Evolutionary conservation across 1,284 basidiomycete genomes (phyloP).

Genomic region (Macrocystidia cucumis): DNA sequence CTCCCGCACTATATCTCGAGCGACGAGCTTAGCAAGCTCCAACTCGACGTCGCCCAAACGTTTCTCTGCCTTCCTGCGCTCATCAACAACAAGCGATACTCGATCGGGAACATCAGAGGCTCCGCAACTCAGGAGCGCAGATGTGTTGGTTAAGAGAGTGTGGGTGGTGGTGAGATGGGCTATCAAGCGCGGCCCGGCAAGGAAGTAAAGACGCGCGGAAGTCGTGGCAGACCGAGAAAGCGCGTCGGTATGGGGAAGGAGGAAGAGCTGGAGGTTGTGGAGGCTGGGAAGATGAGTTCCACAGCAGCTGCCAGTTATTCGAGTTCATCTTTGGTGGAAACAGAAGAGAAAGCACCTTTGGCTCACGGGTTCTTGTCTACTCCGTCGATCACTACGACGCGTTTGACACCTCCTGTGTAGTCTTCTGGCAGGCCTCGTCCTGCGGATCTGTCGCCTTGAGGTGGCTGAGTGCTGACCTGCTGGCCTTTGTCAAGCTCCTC

Average conservation of each 20-base stretch:
- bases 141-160: slow-evolving; percentile 42
- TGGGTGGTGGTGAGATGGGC: slow-evolving; percentile 51
- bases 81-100: slow-evolving; percentile 60
- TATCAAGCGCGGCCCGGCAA: slow-evolving; percentile 71
- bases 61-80: slow-evolving; percentile 55
- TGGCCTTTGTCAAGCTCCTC: slow-evolving; percentile 46
- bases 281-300: slow-evolving; percentile 78
- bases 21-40: slow-evolving; percentile 61
- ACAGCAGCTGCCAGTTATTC: slow-evolving; percentile 54
- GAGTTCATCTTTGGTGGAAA: slow-evolving; percentile 3
- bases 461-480: slow-evolving; percentile 25
- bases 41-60: slow-evolving; percentile 55
- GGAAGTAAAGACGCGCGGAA: slow-evolving; percentile 72
- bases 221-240: slow-evolving; percentile 50
- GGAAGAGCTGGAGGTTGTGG: slow-evolving; percentile 65
- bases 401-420: slow-evolving; percentile 73
- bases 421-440: slow-evolving; percentile 59
- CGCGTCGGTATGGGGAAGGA: slow-evolving; percentile 58
- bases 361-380: slow-evolving; percentile 77
- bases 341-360: slow-evolving; percentile 19
- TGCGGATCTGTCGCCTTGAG: slow-evolving; percentile 36
- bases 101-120: slow-evolving; percentile 57
- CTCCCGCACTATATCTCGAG: slow-evolving; percentile 32
- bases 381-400: slow-evolving; percentile 75
- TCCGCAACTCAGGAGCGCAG: slow-evolving; percentile 61